phyloP scores from a whole-genome alignment of 1,139 yeast genomes.

The Entelexis paramagnoliae region DNA sequence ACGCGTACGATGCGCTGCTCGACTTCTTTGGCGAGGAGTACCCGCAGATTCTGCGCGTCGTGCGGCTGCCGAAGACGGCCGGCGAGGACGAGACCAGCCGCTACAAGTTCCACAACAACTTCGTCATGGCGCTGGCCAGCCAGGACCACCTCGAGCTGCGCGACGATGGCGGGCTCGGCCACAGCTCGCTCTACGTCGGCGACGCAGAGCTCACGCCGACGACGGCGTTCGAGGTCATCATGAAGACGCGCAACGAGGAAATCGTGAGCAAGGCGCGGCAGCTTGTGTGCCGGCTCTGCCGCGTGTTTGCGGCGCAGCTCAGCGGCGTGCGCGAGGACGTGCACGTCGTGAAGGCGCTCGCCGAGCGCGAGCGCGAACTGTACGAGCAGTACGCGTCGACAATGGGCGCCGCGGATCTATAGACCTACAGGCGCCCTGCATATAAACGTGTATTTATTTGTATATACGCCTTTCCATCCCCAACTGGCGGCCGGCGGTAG shows the following conservation, averaged over 20 bases:
- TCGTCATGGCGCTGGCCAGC: conserved; percentile 26
- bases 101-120: conserved; percentile 26
- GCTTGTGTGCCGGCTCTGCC: conserved; percentile 15
- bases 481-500: no score
- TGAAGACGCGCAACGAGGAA: conserved; percentile 1
- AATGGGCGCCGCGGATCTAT: neutral
- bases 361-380: conserved; percentile 11
- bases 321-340: neutral
- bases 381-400: conserved; percentile 6
- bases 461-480: no score
- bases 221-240: conserved; percentile 9
- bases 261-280: conserved; percentile 15
- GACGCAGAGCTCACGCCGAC: conserved; percentile 23
- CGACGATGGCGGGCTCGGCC: conserved; percentile 22
- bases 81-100: conserved; percentile 6
- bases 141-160: conserved; percentile 23
- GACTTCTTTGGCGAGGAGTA: conserved; percentile 16
- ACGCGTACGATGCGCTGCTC: conserved; percentile 19
- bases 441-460: neutral
- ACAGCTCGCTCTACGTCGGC: conserved; percentile 12
- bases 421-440: neutral
- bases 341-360: conserved; percentile 6
- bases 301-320: conserved; percentile 4
- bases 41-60: conserved; percentile 13
- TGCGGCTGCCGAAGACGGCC: conserved; percentile 8